phyloP scores from a whole-genome alignment of 257 asterid species.

The Gentiana straminea region DNA sequence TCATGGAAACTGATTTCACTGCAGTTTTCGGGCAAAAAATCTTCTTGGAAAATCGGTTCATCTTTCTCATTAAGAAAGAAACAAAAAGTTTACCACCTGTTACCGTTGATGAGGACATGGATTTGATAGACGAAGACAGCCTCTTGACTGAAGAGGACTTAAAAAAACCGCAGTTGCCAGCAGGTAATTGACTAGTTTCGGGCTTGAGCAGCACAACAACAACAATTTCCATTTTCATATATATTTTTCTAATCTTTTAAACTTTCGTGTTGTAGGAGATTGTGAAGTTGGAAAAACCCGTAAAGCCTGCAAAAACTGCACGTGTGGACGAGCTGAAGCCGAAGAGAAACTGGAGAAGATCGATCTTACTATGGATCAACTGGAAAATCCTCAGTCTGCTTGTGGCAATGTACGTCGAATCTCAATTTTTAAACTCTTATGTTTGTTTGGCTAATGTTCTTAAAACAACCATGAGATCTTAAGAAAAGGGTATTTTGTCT shows the following conservation, averaged over 20 bases:
- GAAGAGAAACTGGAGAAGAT: slow-evolving; percentile 72
- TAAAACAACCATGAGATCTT: too few species aligned
- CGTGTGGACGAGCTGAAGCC: slow-evolving; percentile 87
- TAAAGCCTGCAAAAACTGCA: slow-evolving; percentile 94
- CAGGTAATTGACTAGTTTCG: slow-evolving; percentile 33
- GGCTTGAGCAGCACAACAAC: not conserved
- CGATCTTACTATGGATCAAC: slow-evolving; percentile 65
- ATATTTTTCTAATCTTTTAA: not conserved
- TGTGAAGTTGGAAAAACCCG: slow-evolving; percentile 80
- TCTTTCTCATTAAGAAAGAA: slow-evolving; percentile 64
- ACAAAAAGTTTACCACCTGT: slow-evolving; percentile 46
- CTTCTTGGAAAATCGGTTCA: slow-evolving; percentile 92
- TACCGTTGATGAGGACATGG: slow-evolving; percentile 69
- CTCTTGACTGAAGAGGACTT: slow-evolving; percentile 85
- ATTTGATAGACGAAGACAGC: slow-evolving; percentile 93
- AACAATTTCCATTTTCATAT: not conserved
- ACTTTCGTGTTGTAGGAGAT: slow-evolving; percentile 35
- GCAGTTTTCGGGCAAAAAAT: slow-evolving; percentile 67
- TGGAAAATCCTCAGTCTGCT: slow-evolving; percentile 83
- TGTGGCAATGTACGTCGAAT: slow-evolving; percentile 72
- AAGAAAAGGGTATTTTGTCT: too few species aligned
- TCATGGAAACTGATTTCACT: slow-evolving; percentile 2
- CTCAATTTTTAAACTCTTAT: slow-evolving; percentile 1
- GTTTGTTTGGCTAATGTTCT: too few species aligned
- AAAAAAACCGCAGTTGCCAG: slow-evolving; percentile 71